Conservation (phyloP, 441 rosid genomes). For the Jatropha podagrica region DNA sequence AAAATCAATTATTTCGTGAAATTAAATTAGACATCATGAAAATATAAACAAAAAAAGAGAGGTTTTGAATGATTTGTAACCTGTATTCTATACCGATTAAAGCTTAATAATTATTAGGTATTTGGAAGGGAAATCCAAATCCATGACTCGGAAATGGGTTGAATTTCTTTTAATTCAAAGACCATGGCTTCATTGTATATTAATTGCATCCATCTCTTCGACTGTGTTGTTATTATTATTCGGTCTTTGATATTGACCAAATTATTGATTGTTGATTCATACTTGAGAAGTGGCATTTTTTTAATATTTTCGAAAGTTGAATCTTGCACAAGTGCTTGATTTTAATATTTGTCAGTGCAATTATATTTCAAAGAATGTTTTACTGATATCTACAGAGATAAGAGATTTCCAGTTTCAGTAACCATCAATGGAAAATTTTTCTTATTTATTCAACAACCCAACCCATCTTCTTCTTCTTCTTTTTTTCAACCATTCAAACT, state of each 20-base stretch:
- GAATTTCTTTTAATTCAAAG: conserved; percentile 3
- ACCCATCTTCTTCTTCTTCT: no score
- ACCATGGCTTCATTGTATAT: not conserved
- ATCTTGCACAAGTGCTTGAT: not conserved
- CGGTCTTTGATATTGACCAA: conserved; percentile 14
- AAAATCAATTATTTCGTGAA: no score
- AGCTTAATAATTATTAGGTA: not conserved
- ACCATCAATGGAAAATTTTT: no score
- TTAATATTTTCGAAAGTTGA: not conserved
- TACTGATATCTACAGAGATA: no score
- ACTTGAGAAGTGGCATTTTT: not conserved
- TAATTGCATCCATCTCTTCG: not conserved
- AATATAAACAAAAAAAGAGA: no score
- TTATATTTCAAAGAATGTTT: no score
- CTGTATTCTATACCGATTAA: no score
- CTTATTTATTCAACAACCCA: no score
- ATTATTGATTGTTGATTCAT: conserved; percentile 6
- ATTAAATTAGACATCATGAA: no score
- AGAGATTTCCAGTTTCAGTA: no score
- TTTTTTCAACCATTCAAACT: no score
- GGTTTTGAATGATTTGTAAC: no score
- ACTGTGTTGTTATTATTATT: not conserved
- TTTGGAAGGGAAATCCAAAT: not conserved
- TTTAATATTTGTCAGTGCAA: not conserved
- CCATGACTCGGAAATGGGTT: conserved; percentile 18